Percentiles rank a stretch among this genome's conserved stretches.
Conservation (phyloP, 306 rosid genomes). For the Rubus idaeus region DNA sequence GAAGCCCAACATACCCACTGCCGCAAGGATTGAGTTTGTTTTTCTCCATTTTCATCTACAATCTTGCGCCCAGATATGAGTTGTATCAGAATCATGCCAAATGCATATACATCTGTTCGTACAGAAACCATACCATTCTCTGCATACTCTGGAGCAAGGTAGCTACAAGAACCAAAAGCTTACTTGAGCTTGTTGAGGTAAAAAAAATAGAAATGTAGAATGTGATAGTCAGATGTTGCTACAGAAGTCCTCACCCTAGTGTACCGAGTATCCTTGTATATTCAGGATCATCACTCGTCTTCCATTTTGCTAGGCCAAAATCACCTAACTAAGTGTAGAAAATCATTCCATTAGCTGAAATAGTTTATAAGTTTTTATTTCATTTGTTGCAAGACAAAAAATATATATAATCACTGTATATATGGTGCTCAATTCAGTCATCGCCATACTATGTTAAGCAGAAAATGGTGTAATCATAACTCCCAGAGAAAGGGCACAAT, state of each 20-base stretch:
- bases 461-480: background rate
- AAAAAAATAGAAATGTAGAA: background rate
- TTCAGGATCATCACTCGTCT: conserved; percentile 44
- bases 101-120: conserved; percentile 66
- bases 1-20: conserved; percentile 57
- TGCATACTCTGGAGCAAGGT: conserved; percentile 82
- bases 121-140: conserved; percentile 72
- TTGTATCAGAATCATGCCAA: conserved; percentile 67
- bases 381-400: background rate
- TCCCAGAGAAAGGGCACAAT: background rate
- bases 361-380: background rate
- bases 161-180: conserved; percentile 41
- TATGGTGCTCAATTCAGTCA: background rate
- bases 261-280: conserved; percentile 79
- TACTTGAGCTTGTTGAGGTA: conserved; percentile 1
- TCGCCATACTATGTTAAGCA: background rate
- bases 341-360: conserved; percentile 20
- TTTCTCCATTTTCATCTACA: conserved; percentile 29
- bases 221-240: background rate
- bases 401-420: background rate
- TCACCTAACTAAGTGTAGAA: conserved; percentile 64
- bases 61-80: conserved; percentile 70
- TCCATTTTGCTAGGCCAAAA: conserved; percentile 89
- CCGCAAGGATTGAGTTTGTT: conserved; percentile 50
- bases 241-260: conserved; percentile 58